Evolutionary conservation across 108 stramenopile species (phyloP).

Genomic region (Nitzschia sp.): DNA sequence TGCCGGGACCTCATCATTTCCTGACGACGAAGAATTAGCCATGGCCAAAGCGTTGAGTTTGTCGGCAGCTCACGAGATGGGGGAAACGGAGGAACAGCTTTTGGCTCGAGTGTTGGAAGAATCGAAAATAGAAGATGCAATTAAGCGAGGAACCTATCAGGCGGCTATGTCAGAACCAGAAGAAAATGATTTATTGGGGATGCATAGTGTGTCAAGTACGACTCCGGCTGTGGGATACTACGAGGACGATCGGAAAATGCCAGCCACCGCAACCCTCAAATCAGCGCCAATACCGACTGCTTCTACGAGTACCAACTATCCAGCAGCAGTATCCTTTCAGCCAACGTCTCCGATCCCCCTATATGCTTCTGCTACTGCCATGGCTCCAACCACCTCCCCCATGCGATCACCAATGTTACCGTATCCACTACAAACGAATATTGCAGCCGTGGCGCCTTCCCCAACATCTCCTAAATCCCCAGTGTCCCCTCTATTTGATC

Average conservation of each 20-base stretch:
- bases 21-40: constrained; percentile 49
- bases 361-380: background rate
- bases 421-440: background rate
- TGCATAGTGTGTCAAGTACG: background rate
- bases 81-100: constrained; percentile 27
- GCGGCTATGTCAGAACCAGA: constrained; percentile 1
- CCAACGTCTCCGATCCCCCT: background rate
- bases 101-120: constrained; percentile 28
- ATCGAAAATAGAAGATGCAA: constrained; percentile 28
- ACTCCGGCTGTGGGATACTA: background rate
- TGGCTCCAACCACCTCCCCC: background rate
- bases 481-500: constrained; percentile 10
- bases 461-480: background rate
- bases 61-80: constrained; percentile 27
- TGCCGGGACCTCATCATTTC: background rate
- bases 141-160: constrained; percentile 10
- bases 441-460: background rate
- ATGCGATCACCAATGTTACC: background rate
- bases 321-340: background rate
- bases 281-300: background rate
- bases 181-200: constrained; percentile 1
- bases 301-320: background rate
- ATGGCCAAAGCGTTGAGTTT: constrained; percentile 56
- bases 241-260: constrained; percentile 1
- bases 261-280: background rate